Evolutionary conservation across 805 yeast species (phyloP).

Genomic region (Ogataea corticis): DNA sequence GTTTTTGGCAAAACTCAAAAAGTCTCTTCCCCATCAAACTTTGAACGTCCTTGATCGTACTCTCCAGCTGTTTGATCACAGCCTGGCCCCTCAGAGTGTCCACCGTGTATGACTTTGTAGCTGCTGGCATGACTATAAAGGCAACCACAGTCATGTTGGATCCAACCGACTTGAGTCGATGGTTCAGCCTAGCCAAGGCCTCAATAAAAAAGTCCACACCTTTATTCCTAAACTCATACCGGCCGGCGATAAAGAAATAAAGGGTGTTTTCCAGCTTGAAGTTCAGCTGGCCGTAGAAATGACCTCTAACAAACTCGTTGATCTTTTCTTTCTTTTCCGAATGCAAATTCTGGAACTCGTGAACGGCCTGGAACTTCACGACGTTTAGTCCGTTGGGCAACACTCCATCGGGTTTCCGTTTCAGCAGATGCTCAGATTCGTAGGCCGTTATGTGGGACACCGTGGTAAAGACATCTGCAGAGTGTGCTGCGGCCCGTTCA

Average conservation of each 20-base stretch:
- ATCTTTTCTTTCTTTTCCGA: slow-evolving; percentile 89
- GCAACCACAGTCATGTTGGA: slow-evolving; percentile 94
- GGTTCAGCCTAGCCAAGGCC: slow-evolving; percentile 87
- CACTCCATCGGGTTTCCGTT: slow-evolving; percentile 97
- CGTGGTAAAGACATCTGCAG: slow-evolving; percentile 95
- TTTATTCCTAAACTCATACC: slow-evolving; percentile 94
- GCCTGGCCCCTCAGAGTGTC: slow-evolving; percentile 97
- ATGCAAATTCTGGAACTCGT: slow-evolving; percentile 96
- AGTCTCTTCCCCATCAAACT: slow-evolving; percentile 81
- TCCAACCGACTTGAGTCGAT: slow-evolving; percentile 74
- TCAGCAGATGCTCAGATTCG: slow-evolving; percentile 88
- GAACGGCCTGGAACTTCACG: slow-evolving; percentile 94
- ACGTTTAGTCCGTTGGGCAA: slow-evolving; percentile 96
- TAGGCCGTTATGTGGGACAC: slow-evolving; percentile 97
- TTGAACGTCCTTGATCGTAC: slow-evolving; percentile 86
- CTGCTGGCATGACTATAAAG: slow-evolving; percentile 97
- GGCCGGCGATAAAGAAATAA: slow-evolving; percentile 94
- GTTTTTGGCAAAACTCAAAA: slow-evolving; percentile 76
- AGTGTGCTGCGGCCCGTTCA: slow-evolving; percentile 94
- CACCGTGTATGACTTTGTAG: slow-evolving; percentile 89
- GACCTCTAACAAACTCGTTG: slow-evolving; percentile 93
- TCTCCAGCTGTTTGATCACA: slow-evolving; percentile 86
- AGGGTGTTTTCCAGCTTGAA: slow-evolving; percentile 92
- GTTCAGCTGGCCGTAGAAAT: slow-evolving; percentile 94
- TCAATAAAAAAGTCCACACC: slow-evolving; percentile 96